Percentiles rank a stretch among this genome's conserved stretches.
Evolutionary conservation across 345 rosid genomes (phyloP).

Genomic region (Punica granatum): DNA sequence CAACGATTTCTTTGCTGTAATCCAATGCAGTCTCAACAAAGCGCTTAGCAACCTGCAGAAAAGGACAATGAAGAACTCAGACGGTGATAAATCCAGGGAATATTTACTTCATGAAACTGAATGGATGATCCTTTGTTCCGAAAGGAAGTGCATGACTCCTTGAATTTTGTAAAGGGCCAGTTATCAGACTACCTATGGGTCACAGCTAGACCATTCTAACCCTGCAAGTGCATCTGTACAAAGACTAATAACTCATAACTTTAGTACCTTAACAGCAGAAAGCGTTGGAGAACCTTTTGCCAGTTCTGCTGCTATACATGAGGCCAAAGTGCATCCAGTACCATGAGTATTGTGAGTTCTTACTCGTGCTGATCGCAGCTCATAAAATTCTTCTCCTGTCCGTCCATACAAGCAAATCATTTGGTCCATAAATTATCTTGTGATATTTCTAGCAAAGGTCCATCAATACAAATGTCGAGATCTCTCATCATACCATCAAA

Average conservation of each 20-base stretch:
- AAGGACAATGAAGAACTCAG: constrained; percentile 7
- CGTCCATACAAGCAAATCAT: constrained; percentile 3
- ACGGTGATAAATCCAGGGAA: not conserved
- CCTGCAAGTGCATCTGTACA: not conserved
- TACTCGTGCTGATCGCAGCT: constrained; percentile 57
- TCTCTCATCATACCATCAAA: constrained; percentile 50
- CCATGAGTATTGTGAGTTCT: constrained; percentile 82
- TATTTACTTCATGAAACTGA: not conserved
- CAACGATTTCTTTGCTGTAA: constrained; percentile 70
- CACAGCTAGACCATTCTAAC: not conserved
- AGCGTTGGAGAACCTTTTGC: constrained; percentile 85
- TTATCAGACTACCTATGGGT: too few relatives aligned
- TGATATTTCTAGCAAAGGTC: not conserved
- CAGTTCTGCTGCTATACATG: constrained; percentile 94
- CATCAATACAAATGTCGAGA: not conserved
- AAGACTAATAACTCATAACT: not conserved
- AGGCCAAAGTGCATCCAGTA: constrained; percentile 95
- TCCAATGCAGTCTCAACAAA: constrained; percentile 50
- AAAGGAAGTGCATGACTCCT: not conserved
- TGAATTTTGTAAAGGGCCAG: not conserved
- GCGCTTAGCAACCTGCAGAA: constrained; percentile 65
- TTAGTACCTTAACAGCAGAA: constrained; percentile 63
- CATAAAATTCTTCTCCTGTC: constrained; percentile 57
- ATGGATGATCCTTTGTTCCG: not conserved
- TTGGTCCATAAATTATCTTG: not conserved